A percentile compares a stretch with the other conserved stretches of the same genome.
phyloP scores from a whole-genome alignment of 2,329 filamentous ascomycete genomes.

The Xylariales sp. region DNA sequence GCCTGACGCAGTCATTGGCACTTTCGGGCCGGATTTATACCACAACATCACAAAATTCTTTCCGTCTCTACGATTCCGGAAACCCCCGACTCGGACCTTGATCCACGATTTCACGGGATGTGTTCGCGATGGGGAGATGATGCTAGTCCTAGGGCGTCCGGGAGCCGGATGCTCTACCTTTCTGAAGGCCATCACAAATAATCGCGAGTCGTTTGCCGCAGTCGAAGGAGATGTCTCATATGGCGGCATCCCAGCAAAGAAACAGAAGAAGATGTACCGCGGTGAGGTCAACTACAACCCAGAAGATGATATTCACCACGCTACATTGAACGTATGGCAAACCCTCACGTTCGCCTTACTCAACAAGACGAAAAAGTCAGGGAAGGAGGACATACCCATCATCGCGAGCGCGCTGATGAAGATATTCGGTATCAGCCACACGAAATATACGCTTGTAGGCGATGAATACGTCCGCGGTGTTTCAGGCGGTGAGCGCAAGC shows the following conservation, averaged over 20 bases:
- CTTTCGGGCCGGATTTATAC: conserved; percentile 84
- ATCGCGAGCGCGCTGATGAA: conserved; percentile 77
- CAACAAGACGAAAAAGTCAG: conserved; percentile 78
- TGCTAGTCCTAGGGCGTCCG: conserved; percentile 75
- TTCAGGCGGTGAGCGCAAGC: conserved; percentile 83
- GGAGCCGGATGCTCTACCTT: conserved; percentile 82
- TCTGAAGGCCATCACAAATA: conserved; percentile 79
- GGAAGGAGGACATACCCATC: conserved; percentile 71
- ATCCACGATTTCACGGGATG: conserved; percentile 76
- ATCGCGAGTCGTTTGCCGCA: conserved; percentile 71
- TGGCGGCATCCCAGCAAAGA: conserved; percentile 74
- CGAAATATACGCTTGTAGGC: conserved; percentile 79
- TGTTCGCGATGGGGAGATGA: conserved; percentile 76
- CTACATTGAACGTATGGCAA: conserved; percentile 79
- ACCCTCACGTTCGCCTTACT: conserved; percentile 79
- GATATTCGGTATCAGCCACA: conserved; percentile 84
- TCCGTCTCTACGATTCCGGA: conserved; percentile 47
- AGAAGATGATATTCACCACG: conserved; percentile 81
- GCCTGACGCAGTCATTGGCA: conserved; percentile 78
- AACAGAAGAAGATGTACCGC: conserved; percentile 75
- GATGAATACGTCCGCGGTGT: conserved; percentile 78
- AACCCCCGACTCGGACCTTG: conserved; percentile 54
- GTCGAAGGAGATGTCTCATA: conserved; percentile 79
- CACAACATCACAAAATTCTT: conserved; percentile 62
- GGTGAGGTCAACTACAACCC: conserved; percentile 84